A percentile compares a stretch with the other conserved stretches of the same genome.
phyloP scores from a whole-genome alignment of 768 basidiomycete species.

The Termitomyces sp. region DNA sequence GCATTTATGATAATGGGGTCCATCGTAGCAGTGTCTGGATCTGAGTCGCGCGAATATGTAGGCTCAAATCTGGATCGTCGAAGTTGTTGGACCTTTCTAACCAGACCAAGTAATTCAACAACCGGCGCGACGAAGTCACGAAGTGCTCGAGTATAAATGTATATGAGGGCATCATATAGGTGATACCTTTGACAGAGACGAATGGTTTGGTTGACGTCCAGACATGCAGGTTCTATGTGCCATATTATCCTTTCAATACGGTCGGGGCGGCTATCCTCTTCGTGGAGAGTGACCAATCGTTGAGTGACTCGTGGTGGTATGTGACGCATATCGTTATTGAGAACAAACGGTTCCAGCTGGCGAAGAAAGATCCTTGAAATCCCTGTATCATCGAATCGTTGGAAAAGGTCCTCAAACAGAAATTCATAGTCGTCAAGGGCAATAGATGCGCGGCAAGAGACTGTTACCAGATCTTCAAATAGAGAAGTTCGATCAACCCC shows the following conservation, averaged over 20 bases:
- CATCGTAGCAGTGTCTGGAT: conserved; percentile 26
- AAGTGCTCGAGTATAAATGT: conserved; percentile 88
- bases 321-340: conserved; percentile 65
- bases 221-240: conserved; percentile 87
- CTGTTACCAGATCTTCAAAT: conserved; percentile 83
- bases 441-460: conserved; percentile 76
- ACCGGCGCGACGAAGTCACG: conserved; percentile 87
- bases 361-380: conserved; percentile 82
- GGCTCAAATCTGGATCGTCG: conserved; percentile 35
- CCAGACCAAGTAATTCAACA: conserved; percentile 76
- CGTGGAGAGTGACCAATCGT: conserved; percentile 74
- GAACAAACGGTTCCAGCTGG: conserved; percentile 78
- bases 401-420: conserved; percentile 91
- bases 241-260: conserved; percentile 88
- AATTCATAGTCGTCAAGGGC: conserved; percentile 80
- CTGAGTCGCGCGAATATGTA: conserved; percentile 23
- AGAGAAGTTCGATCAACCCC: conserved; percentile 90
- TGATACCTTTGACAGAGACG: conserved; percentile 76
- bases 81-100: conserved; percentile 62
- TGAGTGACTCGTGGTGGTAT: conserved; percentile 91
- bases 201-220: conserved; percentile 94
- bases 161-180: conserved; percentile 92
- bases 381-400: conserved; percentile 79
- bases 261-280: conserved; percentile 64
- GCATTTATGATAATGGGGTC: conserved; percentile 68